These are phyloP conservation scores for Aspergillus funiculosus DNA, from an alignment of 495 filamentous ascomycete species.

Conservation along the genomic window DNA sequence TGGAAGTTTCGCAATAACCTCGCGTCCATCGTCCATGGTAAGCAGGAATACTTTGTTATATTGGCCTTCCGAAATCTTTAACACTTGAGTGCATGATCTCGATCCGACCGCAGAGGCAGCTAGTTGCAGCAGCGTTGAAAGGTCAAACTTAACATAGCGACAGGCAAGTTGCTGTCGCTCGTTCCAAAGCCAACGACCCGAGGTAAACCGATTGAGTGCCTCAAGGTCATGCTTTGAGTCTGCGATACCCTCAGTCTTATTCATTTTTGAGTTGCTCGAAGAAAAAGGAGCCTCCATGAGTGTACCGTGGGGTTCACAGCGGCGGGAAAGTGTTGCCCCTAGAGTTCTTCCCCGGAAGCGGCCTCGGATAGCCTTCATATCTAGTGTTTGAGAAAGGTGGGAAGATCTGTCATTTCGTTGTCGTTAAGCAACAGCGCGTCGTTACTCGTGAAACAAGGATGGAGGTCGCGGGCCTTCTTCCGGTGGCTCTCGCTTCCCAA, in stretches of 20 bases:
- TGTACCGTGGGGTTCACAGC: constrained; percentile 1
- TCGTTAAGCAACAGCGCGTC: constrained; percentile 8
- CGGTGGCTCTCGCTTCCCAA: too few relatives aligned
- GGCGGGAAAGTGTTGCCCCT: constrained; percentile 5
- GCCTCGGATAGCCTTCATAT: constrained; percentile 12
- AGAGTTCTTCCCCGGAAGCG: constrained; percentile 8
- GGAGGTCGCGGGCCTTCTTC: too few relatives aligned
- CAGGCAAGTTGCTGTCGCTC: constrained; percentile 24
- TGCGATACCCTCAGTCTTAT: constrained; percentile 5
- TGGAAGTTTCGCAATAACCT: constrained; percentile 30
- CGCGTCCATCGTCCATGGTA: constrained; percentile 32
- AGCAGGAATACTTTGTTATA: constrained; percentile 35
- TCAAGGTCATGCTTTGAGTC: constrained; percentile 16
- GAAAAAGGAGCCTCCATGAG: constrained; percentile 9
- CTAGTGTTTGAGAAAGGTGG: constrained; percentile 9
- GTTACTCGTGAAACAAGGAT: constrained; percentile 5
- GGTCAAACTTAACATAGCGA: constrained; percentile 24
- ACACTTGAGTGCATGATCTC: constrained; percentile 16
- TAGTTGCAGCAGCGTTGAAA: constrained; percentile 20
- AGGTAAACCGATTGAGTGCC: constrained; percentile 7
- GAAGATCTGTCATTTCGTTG: constrained; percentile 12
- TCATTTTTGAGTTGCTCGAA: constrained; percentile 11
- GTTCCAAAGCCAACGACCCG: constrained; percentile 21
- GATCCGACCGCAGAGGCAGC: constrained; percentile 23
- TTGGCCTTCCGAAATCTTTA: constrained; percentile 31